Percentiles rank a stretch among this genome's conserved stretches.
Evolutionary conservation across 2,329 filamentous ascomycete genomes (phyloP).

Genomic region (Ophiosphaerella herpotricha): DNA sequence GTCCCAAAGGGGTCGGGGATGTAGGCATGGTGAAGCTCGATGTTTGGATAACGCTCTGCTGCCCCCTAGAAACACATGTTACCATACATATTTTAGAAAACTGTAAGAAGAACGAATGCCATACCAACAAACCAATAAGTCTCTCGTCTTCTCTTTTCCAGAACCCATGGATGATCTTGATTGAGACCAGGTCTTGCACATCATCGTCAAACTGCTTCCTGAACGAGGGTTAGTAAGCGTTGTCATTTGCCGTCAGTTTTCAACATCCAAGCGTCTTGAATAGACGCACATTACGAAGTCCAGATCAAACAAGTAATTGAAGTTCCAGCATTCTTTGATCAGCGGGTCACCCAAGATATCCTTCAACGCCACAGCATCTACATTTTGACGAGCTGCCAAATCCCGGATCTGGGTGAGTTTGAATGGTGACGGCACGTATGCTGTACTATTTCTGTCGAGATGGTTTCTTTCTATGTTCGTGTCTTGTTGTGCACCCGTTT

Average conservation of each 20-base stretch:
- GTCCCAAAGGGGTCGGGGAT: slow-evolving; percentile 87
- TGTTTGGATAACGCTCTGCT: slow-evolving; percentile 66
- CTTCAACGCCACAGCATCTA: slow-evolving; percentile 66
- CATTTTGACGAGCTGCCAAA: slow-evolving; percentile 64
- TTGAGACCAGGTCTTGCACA: slow-evolving; percentile 55
- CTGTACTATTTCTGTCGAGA: not conserved
- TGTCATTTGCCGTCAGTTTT: not conserved
- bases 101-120: slow-evolving; percentile 5
- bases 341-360: slow-evolving; percentile 76
- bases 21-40: slow-evolving; percentile 72
- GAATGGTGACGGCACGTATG: slow-evolving; percentile 64
- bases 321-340: slow-evolving; percentile 73
- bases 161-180: slow-evolving; percentile 67
- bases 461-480: not conserved
- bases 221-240: slow-evolving; percentile 4
- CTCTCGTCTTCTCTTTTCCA: slow-evolving; percentile 70
- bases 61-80: slow-evolving; percentile 56
- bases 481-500: not conserved
- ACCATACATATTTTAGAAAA: not conserved
- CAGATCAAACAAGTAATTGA: slow-evolving; percentile 69
- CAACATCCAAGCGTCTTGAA: no score
- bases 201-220: slow-evolving; percentile 61
- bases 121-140: slow-evolving; percentile 62
- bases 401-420: slow-evolving; percentile 72
- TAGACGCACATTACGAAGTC: slow-evolving; percentile 61